phyloP scores from a whole-genome alignment of 23 red algal species.

The Pyropia haitanensis region DNA sequence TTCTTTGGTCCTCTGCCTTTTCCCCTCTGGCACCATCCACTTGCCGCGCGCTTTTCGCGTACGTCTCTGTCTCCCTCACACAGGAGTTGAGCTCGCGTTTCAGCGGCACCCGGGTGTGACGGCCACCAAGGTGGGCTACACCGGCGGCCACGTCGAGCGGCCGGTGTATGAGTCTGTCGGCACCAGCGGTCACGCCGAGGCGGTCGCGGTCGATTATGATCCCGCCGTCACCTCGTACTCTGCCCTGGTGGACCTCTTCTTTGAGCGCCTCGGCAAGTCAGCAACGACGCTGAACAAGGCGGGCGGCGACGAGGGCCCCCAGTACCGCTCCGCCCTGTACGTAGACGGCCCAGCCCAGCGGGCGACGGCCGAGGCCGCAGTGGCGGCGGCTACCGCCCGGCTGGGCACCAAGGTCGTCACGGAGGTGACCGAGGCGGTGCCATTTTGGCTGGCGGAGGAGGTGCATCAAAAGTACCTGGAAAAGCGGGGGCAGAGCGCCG shows the following conservation, averaged over 20 bases:
- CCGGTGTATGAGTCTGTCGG: slow-evolving; percentile 55
- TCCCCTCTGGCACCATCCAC: too few species aligned
- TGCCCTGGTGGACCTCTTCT: slow-evolving; percentile 49
- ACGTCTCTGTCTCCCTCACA: neutral
- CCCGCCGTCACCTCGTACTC: slow-evolving; percentile 26
- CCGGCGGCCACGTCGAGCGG: slow-evolving; percentile 27
- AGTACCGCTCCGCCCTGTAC: slow-evolving; percentile 67
- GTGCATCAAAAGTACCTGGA: slow-evolving; percentile 52
- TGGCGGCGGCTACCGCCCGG: slow-evolving; percentile 1
- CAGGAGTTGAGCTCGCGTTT: slow-evolving; percentile 30
- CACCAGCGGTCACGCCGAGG: slow-evolving; percentile 54
- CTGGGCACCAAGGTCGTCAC: slow-evolving; percentile 23
- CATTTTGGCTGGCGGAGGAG: slow-evolving; percentile 40
- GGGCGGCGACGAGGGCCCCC: slow-evolving; percentile 58
- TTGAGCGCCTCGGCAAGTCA: slow-evolving; percentile 24
- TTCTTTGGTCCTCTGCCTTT: too few species aligned
- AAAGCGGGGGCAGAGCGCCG: slow-evolving; percentile 60
- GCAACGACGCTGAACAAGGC: slow-evolving; percentile 51
- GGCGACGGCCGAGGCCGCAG: slow-evolving; percentile 23
- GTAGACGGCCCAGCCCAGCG: slow-evolving; percentile 23
- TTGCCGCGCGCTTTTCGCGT: neutral
- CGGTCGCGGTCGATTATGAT: slow-evolving; percentile 58
- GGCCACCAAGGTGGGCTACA: slow-evolving; percentile 59
- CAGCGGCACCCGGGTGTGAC: slow-evolving; percentile 35
- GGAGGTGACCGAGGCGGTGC: slow-evolving; percentile 16